phyloP scores from a whole-genome alignment of 2,329 filamentous ascomycete genomes.

The Fusarium guadeloupense region DNA sequence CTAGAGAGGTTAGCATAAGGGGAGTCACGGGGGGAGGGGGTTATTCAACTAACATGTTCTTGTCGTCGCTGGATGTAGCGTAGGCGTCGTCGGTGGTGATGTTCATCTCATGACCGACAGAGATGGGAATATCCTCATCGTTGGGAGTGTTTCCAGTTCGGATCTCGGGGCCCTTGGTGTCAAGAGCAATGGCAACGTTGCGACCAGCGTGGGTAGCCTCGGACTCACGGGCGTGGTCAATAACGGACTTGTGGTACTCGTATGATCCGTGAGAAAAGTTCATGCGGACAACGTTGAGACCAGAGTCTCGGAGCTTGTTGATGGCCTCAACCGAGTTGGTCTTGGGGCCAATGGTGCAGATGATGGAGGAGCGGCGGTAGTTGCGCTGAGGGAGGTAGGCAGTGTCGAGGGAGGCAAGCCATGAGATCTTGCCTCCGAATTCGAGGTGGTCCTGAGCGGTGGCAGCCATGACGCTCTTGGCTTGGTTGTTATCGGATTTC shows the following conservation, averaged over 20 bases:
- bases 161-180: constrained; percentile 72
- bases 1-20: constrained; percentile 53
- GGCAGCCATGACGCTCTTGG: constrained; percentile 60
- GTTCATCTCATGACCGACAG: constrained; percentile 85
- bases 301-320: constrained; percentile 88
- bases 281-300: constrained; percentile 99
- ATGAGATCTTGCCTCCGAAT: constrained; percentile 74
- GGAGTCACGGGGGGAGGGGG: neutral
- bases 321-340: constrained; percentile 98
- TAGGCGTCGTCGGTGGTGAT: constrained; percentile 97
- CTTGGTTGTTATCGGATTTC: constrained; percentile 44
- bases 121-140: constrained; percentile 89
- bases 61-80: constrained; percentile 80
- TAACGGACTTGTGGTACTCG: constrained; percentile 98
- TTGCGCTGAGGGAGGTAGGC: constrained; percentile 86
- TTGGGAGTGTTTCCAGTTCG: constrained; percentile 75
- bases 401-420: constrained; percentile 81
- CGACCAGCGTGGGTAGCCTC: constrained; percentile 81
- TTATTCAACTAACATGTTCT: constrained; percentile 81
- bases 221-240: constrained; percentile 91
- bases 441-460: constrained; percentile 88
- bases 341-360: constrained; percentile 99
- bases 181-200: constrained; percentile 93
- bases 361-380: constrained; percentile 97
- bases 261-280: constrained; percentile 89